These are phyloP conservation scores for Leccinum incarnatum DNA, from an alignment of 768 basidiomycete genomes.

Conservation along the genomic window DNA sequence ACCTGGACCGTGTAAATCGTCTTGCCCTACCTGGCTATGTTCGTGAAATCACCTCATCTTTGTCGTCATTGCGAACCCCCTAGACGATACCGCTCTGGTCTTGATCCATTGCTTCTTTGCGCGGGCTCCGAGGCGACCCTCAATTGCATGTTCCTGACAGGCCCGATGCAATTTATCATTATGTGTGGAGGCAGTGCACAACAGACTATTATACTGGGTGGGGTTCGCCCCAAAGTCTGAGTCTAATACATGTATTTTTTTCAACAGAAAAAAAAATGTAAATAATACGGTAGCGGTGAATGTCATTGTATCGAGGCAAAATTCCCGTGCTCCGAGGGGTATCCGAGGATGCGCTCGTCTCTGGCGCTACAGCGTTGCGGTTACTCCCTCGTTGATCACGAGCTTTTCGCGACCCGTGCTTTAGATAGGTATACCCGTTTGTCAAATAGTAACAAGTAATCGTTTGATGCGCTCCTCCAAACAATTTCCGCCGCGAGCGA, in stretches of 20 bases:
- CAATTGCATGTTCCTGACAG: slow-evolving; percentile 23
- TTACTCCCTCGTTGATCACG: slow-evolving; percentile 1
- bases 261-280: slow-evolving; percentile 9
- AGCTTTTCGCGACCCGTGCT: neutral
- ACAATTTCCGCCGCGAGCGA: slow-evolving; percentile 5
- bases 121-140: slow-evolving; percentile 33
- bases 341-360: neutral
- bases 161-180: slow-evolving; percentile 24
- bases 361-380: neutral
- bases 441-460: slow-evolving; percentile 10
- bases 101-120: slow-evolving; percentile 15
- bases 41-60: slow-evolving; percentile 25
- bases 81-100: neutral
- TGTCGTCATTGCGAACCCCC: neutral
- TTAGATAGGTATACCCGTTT: slow-evolving; percentile 8
- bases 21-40: slow-evolving; percentile 5
- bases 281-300: slow-evolving; percentile 5
- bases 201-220: neutral
- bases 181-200: slow-evolving; percentile 13
- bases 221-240: neutral
- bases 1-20: slow-evolving; percentile 11
- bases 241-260: neutral
- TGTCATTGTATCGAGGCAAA: neutral
- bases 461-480: slow-evolving; percentile 5
- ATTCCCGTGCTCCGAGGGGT: neutral